Base-by-base conservation (phyloP, 2,329 filamentous ascomycete genomes). In the Zarea fungicola region DNA sequence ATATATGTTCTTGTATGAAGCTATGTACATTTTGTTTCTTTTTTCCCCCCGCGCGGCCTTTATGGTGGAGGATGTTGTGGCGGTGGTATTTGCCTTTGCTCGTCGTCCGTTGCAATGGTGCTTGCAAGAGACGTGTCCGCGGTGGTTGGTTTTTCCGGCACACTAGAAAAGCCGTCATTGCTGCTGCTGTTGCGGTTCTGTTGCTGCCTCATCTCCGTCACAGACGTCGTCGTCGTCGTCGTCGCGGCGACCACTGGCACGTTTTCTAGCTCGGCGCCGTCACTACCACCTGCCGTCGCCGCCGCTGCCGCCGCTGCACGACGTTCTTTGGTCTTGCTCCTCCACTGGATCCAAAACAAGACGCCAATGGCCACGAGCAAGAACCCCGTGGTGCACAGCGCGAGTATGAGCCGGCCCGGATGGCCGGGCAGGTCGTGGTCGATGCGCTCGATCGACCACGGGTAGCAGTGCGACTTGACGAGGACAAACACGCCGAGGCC, bases 401-500 rank as follows among this genome's bases (percentile, higher is more conserved):
- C 52, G 43, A 57, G 47, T 14, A 54, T 40, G 18, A 49, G 18
- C n/a, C 44, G 45, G 4, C 55, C 55, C 31, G 49, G 42, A n/a
- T 48, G 18, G 2, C 42, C 41, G 14, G 21, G 25, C 3, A 40
- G 48, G 26, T 32, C 46, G 16, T 57, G 51, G 48, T 64, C 53
- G 39, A 66, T 64, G 14, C 57, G 54, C 35, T 60, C 51, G n/a
- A 64, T 60, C 11, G 61, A 58, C 64, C 64, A 66, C 13, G 62
- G 62, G 50, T 63, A 66, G 52, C 60, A 63, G 6, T 55, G 31
- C 10, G 64, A 65, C 46, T 63, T 60, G 53, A 62, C 55, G 35
- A 62, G 52, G 48, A 66, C 65, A 48, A 60, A 65, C 13, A 61
- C 55, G 26, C 63, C 60, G 7, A 66, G 56, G 11, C 63, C 64